Evolutionary conservation across 2,329 filamentous ascomycete species (phyloP), one percentile per base, ranked within the genome.

Genomic region (Stylonectria norvegica): DNA sequence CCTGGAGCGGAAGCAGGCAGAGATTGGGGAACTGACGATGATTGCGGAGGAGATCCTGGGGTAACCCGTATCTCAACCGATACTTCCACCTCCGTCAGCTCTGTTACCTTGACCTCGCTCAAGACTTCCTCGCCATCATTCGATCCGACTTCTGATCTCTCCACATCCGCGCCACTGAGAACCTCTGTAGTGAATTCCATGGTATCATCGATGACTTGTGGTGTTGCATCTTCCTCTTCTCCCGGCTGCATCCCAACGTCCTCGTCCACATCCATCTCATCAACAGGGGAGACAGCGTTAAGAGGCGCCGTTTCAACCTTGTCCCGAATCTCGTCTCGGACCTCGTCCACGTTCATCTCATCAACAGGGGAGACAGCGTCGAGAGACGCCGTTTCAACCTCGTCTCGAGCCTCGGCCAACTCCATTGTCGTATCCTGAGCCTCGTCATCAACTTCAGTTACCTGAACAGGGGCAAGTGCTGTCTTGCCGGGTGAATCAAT

Each of bases 221-320:
- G 32, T 18, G 33, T 38, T 34, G 30, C 34, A n/a, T 39, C 31
- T 4, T 31, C 12, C n/a, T 31, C 15, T 18, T 40, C 20, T 11
- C 38, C 29, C 11, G 20, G 15, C 14, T 29, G 17, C 17, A 11
- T n/a, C 20, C 35, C 43, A 16, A 31, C 29, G 12, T 28, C 20
- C 34, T 47, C 38, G 29, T 57, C 50, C 25, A 57, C 20, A 4
- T 46, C 45, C 29, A 31, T 44, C 10, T 34, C 25, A 7, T 32
- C 36, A 19, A 38, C 11, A 11, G 20, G 22, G 15, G 18, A 17
- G 14, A 30, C 27, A 35, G 6, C 17, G 18, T 32, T 20, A 8
- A 20, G 14, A 9, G n/a, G n/a, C n/a, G n/a, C n/a, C n/a, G 16
- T 18, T 20, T 16, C 19, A 15, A 8, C 20, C 18, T 25, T 15